A percentile compares a stretch with the other conserved stretches of the same genome.
phyloP scores from a whole-genome alignment of 2,329 filamentous ascomycete species.

The Beauveria medogensis region DNA sequence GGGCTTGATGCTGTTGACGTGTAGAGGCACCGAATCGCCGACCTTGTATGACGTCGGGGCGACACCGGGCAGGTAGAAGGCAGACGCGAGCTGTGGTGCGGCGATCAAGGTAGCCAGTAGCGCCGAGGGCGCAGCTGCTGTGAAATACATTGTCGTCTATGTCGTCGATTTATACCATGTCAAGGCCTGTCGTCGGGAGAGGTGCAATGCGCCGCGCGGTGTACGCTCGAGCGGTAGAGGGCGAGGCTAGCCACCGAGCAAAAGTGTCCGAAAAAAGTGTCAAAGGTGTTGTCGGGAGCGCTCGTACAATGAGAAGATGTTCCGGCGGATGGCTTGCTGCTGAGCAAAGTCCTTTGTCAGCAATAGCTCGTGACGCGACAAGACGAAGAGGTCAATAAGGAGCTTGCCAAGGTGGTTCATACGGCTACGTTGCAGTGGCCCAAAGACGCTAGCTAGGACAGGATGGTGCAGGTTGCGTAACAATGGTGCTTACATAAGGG shows the following conservation, averaged over 20 bases:
- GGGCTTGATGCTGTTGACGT: conserved; percentile 89
- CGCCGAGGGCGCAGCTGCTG: conserved; percentile 39
- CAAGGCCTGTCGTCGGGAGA: conserved; percentile 11
- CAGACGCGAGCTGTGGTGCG: conserved; percentile 48
- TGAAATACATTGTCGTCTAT: conserved; percentile 35
- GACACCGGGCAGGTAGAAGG: conserved; percentile 94
- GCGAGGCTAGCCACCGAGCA: background rate
- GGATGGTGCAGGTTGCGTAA: background rate
- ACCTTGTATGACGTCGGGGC: conserved; percentile 85
- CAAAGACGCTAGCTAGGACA: background rate
- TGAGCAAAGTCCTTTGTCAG: background rate
- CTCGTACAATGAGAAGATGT: background rate
- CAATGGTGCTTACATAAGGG: conserved; percentile 1
- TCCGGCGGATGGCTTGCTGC: background rate
- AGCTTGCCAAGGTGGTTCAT: conserved; percentile 1
- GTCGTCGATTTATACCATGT: conserved; percentile 20
- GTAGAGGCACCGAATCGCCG: conserved; percentile 73
- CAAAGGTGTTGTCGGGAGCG: background rate
- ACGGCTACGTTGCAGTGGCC: background rate
- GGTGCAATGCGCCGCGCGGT: conserved; percentile 2
- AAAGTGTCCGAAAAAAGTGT: background rate
- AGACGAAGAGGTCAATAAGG: background rate
- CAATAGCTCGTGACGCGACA: background rate
- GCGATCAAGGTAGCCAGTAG: conserved; percentile 43
- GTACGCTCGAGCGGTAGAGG: background rate